phyloP scores from a whole-genome alignment of 2,329 filamentous ascomycete species.

The Scedosporium dehoogii region DNA sequence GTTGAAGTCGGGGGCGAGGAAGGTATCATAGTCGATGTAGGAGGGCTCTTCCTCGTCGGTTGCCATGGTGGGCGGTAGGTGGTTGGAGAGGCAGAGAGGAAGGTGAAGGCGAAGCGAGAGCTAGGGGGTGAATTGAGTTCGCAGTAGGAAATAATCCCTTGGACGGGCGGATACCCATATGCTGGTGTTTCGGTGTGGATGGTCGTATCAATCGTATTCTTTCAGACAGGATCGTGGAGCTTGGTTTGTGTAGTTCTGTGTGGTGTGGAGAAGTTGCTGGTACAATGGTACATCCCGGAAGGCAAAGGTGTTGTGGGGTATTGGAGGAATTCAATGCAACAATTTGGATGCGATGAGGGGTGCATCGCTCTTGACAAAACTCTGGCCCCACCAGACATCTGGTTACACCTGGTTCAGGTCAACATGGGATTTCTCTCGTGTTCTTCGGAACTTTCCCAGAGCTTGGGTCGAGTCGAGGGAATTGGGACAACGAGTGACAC shows the following conservation, averaged over 20 bases:
- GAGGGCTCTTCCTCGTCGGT: slow-evolving; percentile 51
- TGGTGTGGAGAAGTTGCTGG: neutral
- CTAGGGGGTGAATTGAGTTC: neutral
- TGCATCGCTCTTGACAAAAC: no score
- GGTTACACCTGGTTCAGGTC: no score
- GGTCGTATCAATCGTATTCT: neutral
- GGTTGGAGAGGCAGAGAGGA: neutral
- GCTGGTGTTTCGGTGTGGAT: neutral
- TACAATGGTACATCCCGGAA: neutral
- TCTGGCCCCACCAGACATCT: no score
- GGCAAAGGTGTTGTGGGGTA: neutral
- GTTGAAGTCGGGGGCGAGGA: slow-evolving; percentile 75
- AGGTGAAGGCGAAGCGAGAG: neutral
- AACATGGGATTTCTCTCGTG: neutral
- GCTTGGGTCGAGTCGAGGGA: neutral
- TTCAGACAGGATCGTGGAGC: neutral
- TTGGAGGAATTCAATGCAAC: no score
- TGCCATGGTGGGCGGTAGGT: slow-evolving; percentile 13
- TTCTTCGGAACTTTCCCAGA: neutral
- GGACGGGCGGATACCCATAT: neutral
- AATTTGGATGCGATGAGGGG: no score
- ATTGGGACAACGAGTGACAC: no score
- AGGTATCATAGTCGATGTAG: slow-evolving; percentile 93
- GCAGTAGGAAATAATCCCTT: neutral
- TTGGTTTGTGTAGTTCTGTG: neutral